Percentiles rank a stretch among this genome's conserved stretches.
These are phyloP conservation scores for Penicillium glabrum DNA, from an alignment of 2,329 filamentous ascomycete genomes.

Conservation along the genomic window DNA sequence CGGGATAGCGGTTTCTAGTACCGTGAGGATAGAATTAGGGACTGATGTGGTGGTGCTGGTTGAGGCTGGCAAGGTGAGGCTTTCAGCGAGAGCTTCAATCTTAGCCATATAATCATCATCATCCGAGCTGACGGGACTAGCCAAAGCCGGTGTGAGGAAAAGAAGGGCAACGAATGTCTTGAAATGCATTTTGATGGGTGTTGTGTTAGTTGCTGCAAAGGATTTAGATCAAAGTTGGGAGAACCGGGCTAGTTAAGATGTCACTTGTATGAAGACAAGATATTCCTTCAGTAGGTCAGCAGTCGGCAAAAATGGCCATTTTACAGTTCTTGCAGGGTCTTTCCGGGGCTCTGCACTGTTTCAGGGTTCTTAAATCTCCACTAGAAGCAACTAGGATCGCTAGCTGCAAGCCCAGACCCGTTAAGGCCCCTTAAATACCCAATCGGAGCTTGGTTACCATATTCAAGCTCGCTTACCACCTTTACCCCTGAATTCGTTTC, in stretches of 20 bases:
- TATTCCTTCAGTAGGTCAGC: not conserved
- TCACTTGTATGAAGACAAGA: not conserved
- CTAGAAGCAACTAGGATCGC: not conserved
- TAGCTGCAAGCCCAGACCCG: not conserved
- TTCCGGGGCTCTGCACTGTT: not conserved
- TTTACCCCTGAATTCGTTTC: not conserved
- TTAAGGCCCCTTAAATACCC: not conserved
- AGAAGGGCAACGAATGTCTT: slow-evolving; percentile 23
- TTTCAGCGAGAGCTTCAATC: not conserved
- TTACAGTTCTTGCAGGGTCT: not conserved
- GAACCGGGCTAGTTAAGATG: not conserved
- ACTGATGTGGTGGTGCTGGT: not conserved
- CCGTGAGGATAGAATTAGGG: slow-evolving; percentile 22
- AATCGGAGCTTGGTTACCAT: not conserved
- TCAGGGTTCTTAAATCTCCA: not conserved
- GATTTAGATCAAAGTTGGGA: not conserved
- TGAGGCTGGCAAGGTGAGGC: not conserved
- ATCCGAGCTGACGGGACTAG: slow-evolving; percentile 8
- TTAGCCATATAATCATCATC: not conserved
- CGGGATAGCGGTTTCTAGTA: slow-evolving; percentile 29
- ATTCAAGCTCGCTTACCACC: not conserved
- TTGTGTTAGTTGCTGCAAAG: not conserved
- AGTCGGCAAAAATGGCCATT: not conserved
- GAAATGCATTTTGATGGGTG: slow-evolving; percentile 22
- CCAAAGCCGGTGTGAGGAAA: slow-evolving; percentile 23